Percentiles rank a stretch among this genome's conserved stretches.
These are phyloP conservation scores for Hypsizygus ulmarius DNA, from an alignment of 1,284 basidiomycete species.

Conservation along the genomic window DNA sequence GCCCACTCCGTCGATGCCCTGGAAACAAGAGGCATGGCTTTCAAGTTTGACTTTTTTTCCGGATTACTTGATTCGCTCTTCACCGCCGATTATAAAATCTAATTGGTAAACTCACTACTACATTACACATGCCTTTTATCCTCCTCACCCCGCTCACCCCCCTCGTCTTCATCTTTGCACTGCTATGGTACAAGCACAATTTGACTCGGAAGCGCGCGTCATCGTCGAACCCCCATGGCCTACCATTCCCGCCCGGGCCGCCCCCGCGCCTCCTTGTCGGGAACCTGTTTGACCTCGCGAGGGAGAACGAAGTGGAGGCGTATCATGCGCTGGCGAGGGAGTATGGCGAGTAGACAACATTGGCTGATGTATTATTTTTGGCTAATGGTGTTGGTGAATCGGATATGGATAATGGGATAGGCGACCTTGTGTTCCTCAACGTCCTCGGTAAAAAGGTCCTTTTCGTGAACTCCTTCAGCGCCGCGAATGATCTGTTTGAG, in stretches of 20 bases:
- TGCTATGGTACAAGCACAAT: constrained; percentile 9
- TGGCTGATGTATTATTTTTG: background rate
- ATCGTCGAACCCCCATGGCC: constrained; percentile 20
- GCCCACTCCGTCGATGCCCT: too few relatives aligned
- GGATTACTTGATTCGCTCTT: too few relatives aligned
- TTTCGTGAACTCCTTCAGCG: constrained; percentile 41
- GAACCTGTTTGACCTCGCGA: constrained; percentile 42
- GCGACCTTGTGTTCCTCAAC: constrained; percentile 43
- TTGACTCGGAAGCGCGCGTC: constrained; percentile 11
- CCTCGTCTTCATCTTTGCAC: constrained; percentile 4
- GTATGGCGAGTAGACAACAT: too few relatives aligned
- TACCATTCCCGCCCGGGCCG: constrained; percentile 45
- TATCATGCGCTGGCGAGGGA: constrained; percentile 34
- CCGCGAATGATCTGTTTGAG: constrained; percentile 42
- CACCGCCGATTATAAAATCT: too few relatives aligned
- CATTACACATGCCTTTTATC: too few relatives aligned
- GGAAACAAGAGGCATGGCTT: too few relatives aligned
- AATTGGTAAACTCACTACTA: too few relatives aligned
- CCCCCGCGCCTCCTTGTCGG: constrained; percentile 42
- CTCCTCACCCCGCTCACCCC: too few relatives aligned
- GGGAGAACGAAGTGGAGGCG: constrained; percentile 31
- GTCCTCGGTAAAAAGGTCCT: constrained; percentile 42
- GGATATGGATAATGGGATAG: constrained; percentile 19
- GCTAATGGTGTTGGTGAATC: too few relatives aligned
- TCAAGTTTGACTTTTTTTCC: too few relatives aligned